Base-by-base conservation (phyloP, 108 stramenopile genomes). In the Chaetoceros muelleri region DNA sequence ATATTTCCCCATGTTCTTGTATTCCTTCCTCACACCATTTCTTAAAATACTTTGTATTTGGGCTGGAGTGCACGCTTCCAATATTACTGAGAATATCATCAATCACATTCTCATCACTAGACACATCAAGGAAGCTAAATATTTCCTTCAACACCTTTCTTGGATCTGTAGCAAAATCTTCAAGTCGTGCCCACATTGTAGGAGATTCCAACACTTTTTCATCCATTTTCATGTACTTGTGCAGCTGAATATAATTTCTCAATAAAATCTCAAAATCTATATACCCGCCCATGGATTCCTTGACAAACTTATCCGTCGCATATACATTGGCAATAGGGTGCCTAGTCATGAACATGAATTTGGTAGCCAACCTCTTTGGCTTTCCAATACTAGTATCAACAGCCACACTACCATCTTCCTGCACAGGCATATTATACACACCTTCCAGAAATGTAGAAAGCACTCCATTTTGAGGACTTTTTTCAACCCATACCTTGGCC, bases 311-410 rank as follows among this genome's bases (percentile, higher is more conserved):
- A 1, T 48, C 46, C 23, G 44, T 44, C 17, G 46, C 44, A 17
- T 49, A 28, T 7, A 48, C 19, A 48, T 58, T 58, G 3, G 64
- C 64, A 49, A 65, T 48, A 21, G 64, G 64, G 28, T 65, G 64
- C 13, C 64, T 55, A 23, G 44, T 58, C 7, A 65, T 40, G 27
- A 50, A 65, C 28, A 65, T 18, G 24, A 65, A 65, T 26, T 58
- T 57, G 25, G 54, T 49, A 3, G 31, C 54, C 16, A 26, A 31
- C 29, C 53, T 31, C 48, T 58, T 49, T 25, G 57, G 57, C 18
- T 49, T 49, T 3, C 24, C 48, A n/a, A n/a, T n/a, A 18, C 48
- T 2, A 18, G 5, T 58, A 24, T 58, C 48, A 23, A 48, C 17
- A 7, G 44, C 54, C 30, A 46, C 54, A 10, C 24, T 31, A n/a